phyloP scores from a whole-genome alignment of 1,284 basidiomycete species.

The Testicularia cyperi region DNA sequence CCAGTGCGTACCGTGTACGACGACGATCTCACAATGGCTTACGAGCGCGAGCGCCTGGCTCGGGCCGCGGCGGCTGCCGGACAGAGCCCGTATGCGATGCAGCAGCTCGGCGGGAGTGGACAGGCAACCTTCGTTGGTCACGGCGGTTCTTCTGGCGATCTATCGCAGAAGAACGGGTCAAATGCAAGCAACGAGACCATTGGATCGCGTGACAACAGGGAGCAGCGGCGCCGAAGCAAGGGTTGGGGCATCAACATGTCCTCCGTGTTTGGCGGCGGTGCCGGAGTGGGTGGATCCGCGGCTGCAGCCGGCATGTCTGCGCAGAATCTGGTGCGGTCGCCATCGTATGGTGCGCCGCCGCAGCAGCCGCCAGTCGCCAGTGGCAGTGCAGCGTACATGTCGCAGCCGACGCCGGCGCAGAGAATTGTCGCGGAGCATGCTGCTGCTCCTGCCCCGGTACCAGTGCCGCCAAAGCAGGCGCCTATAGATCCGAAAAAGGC shows the following conservation, averaged over 20 bases:
- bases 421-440: constrained; percentile 37
- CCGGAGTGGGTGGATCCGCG: not conserved
- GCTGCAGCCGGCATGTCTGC: not conserved
- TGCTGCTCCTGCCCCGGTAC: constrained; percentile 58
- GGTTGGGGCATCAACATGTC: constrained; percentile 43
- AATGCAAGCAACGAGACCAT: constrained; percentile 42
- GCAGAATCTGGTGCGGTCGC: not conserved
- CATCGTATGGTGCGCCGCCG: too few species aligned
- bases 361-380: too few species aligned
- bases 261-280: constrained; percentile 27
- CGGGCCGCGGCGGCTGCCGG: not conserved
- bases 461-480: constrained; percentile 54
- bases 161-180: constrained; percentile 30
- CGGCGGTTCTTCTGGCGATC: constrained; percentile 21
- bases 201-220: constrained; percentile 32
- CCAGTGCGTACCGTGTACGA: constrained; percentile 17
- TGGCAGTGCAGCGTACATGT: constrained; percentile 2
- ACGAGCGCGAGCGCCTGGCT: constrained; percentile 11
- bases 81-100: not conserved
- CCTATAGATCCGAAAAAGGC: constrained; percentile 76
- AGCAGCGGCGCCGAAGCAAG: constrained; percentile 38
- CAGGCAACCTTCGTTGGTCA: not conserved
- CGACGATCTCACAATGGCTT: constrained; percentile 13
- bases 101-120: not conserved
- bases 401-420: constrained; percentile 39